Evolutionary conservation across 257 asterid genomes (phyloP).

Genomic region (Lithospermum erythrorhizon): DNA sequence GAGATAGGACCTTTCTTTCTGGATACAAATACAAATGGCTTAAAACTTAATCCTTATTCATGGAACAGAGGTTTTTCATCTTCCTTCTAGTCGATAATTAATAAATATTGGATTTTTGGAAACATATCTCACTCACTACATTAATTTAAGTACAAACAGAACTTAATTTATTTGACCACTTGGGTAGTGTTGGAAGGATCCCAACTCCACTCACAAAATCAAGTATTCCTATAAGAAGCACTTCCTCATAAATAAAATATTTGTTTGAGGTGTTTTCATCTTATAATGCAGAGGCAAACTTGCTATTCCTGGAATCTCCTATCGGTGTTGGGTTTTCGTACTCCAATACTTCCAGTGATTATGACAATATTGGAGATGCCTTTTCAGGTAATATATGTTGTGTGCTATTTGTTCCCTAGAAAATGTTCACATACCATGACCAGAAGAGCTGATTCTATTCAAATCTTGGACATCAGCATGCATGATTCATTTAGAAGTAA

Average conservation of each 20-base stretch:
- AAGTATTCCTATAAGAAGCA: not conserved
- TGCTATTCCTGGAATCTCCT: constrained; percentile 85
- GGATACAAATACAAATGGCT: constrained; percentile 39
- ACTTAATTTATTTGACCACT: no score
- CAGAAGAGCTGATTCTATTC: not conserved
- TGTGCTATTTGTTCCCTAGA: not conserved
- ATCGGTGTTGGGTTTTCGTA: constrained; percentile 89
- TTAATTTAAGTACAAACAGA: no score
- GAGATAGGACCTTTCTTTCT: constrained; percentile 90
- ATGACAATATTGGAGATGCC: constrained; percentile 64
- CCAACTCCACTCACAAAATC: not conserved
- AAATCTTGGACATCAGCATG: no score
- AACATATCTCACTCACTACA: not conserved
- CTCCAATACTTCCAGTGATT: constrained; percentile 61
- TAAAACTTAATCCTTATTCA: constrained; percentile 53
- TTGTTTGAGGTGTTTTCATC: constrained; percentile 2
- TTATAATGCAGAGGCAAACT: constrained; percentile 71
- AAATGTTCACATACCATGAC: not conserved
- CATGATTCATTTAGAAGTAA: no score
- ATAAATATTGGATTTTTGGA: not conserved
- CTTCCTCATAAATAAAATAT: not conserved
- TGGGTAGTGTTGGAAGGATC: no score
- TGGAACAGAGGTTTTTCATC: constrained; percentile 69
- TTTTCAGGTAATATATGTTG: constrained; percentile 46
- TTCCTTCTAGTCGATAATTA: constrained; percentile 3